Conservation (phyloP, 1,139 yeast genomes). For the Magnusiomyces suaveolens region DNA sequence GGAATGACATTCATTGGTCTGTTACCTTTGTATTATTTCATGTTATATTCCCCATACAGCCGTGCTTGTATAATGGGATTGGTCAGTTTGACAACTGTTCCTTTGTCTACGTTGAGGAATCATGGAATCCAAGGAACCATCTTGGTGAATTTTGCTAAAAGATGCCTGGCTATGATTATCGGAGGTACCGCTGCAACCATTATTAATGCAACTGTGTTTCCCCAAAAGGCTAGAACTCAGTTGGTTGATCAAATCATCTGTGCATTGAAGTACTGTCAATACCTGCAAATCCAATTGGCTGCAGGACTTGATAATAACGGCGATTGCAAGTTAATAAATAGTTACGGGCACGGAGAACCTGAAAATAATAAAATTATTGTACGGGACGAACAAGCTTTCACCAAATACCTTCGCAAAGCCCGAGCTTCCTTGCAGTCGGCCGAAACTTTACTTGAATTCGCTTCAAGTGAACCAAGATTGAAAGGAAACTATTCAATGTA, state of each 20-base stretch:
- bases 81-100: constrained; percentile 40
- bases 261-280: constrained; percentile 35
- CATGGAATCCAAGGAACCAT: constrained; percentile 34
- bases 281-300: constrained; percentile 34
- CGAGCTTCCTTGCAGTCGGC: constrained; percentile 37
- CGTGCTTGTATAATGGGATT: constrained; percentile 43
- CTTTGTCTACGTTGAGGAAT: constrained; percentile 19
- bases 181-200: constrained; percentile 41
- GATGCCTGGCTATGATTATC: constrained; percentile 42
- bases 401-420: constrained; percentile 31
- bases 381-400: constrained; percentile 26
- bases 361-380: constrained; percentile 14
- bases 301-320: constrained; percentile 37
- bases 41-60: constrained; percentile 39
- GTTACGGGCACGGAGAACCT: no score
- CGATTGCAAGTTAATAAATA: no score
- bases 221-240: constrained; percentile 40
- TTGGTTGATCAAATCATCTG: constrained; percentile 35
- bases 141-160: constrained; percentile 38
- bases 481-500: constrained; percentile 39
- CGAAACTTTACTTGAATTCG: constrained; percentile 27
- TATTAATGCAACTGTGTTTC: constrained; percentile 39
- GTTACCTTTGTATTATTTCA: constrained; percentile 37
- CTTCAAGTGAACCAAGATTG: constrained; percentile 41
- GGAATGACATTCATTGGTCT: constrained; percentile 38